A percentile compares a stretch with the other conserved stretches of the same genome.
These are phyloP conservation scores for Alternaria sp. DNA, from an alignment of 2,329 filamentous ascomycete species.

Conservation along the genomic window DNA sequence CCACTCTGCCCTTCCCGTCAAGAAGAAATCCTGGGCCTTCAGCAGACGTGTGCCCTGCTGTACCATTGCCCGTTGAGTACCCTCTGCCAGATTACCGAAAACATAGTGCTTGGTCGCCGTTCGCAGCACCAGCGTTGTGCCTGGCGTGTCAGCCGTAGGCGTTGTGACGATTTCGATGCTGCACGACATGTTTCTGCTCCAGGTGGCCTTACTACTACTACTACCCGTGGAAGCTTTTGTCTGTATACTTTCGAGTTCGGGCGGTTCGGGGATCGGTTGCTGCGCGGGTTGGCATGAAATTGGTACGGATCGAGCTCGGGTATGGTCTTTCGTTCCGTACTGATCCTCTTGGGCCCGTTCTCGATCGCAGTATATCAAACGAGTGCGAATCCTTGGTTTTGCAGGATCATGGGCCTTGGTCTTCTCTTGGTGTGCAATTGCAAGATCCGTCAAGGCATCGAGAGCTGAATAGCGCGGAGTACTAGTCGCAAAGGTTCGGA, in stretches of 20 bases:
- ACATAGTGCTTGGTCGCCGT: conserved; percentile 78
- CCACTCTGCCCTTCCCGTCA: conserved; percentile 82
- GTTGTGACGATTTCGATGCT: conserved; percentile 78
- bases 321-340: not conserved
- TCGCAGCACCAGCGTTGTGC: conserved; percentile 78
- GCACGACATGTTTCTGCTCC: conserved; percentile 68
- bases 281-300: conserved; percentile 7
- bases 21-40: conserved; percentile 78
- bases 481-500: conserved; percentile 6
- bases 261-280: conserved; percentile 21
- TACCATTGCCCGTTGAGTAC: conserved; percentile 78
- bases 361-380: not conserved
- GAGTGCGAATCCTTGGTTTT: not conserved
- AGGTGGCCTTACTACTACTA: not conserved
- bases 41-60: conserved; percentile 72
- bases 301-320: not conserved
- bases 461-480: conserved; percentile 1
- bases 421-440: conserved; percentile 2
- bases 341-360: not conserved
- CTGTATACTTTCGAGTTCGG: not conserved
- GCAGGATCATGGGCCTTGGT: not conserved
- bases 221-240: not conserved
- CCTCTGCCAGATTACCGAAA: conserved; percentile 83
- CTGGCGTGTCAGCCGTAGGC: conserved; percentile 87
- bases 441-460: conserved; percentile 10